Base-by-base conservation (phyloP, 2,329 filamentous ascomycete genomes). In the Colletotrichum sansevieriae region DNA sequence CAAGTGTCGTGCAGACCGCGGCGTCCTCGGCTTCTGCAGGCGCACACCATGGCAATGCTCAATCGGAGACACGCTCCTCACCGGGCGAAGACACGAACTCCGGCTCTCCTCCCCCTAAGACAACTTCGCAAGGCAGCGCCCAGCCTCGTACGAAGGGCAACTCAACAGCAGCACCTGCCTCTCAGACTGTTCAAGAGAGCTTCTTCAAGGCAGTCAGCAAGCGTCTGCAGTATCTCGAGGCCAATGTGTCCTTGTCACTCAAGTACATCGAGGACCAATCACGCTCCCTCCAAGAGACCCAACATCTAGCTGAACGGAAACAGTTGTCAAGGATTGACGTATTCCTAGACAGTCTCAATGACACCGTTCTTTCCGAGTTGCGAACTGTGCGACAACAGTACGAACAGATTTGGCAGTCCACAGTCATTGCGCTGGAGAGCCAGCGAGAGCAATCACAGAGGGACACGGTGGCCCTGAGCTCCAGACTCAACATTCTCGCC, bases 121-220 rank as follows among this genome's bases (percentile, higher is more conserved):
- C 43, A 76, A 75, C 22, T 75, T 75, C n/a, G 74, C 75, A 73
- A 65, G 41, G 61, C 70, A 29, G 56, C 73, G 9, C 68, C 73
- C 20, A 79, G 76, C 63, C 79, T 76, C 75, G 78, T 78, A 69
- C 29, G 41, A 66, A 81, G 79, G 82, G 73, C 74, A 83, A 78
- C 25, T 67, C 79, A 56, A 72, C 80, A 29, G 75, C 84, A 1
- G 77, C 85, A 8, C 79, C 86, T 2, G 80, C 91, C 1, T 88
- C 90, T 1, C 95, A 95, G 2, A 94, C 95, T 0, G 96, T 97
- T 1, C 96, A 99, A 78, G 96, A 99, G 77, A 96, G 93, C 2
- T 98, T 99, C 80, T 99, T 98, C 86, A 98, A 98, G 78, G 93
- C 94, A 4, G 91, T 98, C 9, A 94, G 95, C 71, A 98, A 98